Conservation (phyloP, 345 rosid genomes). For the Euphorbia pulcherrima region DNA sequence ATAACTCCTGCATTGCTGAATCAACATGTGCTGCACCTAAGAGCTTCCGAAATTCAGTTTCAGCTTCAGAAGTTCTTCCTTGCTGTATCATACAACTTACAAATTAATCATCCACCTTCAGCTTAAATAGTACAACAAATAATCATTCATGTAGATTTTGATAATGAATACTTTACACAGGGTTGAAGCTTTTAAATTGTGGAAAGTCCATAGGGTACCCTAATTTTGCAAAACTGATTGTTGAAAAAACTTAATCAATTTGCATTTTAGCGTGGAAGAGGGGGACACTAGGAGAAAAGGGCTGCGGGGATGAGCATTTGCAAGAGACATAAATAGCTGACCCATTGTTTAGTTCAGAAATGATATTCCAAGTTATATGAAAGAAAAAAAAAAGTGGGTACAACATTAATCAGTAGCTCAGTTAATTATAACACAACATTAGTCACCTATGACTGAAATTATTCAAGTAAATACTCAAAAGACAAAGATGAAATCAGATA, state of each 20-base stretch:
- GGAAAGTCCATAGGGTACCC: neutral
- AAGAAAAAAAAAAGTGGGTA: neutral
- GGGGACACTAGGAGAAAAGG: neutral
- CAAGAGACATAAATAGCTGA: neutral
- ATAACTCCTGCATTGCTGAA: constrained; percentile 70
- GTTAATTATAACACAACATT: neutral
- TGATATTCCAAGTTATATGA: neutral
- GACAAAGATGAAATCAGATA: constrained; percentile 11
- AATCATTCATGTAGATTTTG: neutral
- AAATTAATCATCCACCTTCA: constrained; percentile 13
- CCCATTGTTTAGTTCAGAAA: neutral
- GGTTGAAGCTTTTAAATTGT: neutral
- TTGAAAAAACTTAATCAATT: neutral
- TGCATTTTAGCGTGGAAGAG: neutral
- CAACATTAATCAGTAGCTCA: neutral
- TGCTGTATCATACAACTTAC: constrained; percentile 42
- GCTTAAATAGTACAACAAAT: neutral
- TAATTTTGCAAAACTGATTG: neutral
- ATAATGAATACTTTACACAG: neutral
- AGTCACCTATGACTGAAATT: neutral
- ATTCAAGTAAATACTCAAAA: constrained; percentile 1
- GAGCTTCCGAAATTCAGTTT: constrained; percentile 77
- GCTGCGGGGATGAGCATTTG: neutral
- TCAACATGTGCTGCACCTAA: constrained; percentile 77
- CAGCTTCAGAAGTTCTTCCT: constrained; percentile 84